A percentile compares a stretch with the other conserved stretches of the same genome.
These are phyloP conservation scores for Trichoderma harzianum DNA, from an alignment of 2,329 filamentous ascomycete genomes.

Conservation along the genomic window DNA sequence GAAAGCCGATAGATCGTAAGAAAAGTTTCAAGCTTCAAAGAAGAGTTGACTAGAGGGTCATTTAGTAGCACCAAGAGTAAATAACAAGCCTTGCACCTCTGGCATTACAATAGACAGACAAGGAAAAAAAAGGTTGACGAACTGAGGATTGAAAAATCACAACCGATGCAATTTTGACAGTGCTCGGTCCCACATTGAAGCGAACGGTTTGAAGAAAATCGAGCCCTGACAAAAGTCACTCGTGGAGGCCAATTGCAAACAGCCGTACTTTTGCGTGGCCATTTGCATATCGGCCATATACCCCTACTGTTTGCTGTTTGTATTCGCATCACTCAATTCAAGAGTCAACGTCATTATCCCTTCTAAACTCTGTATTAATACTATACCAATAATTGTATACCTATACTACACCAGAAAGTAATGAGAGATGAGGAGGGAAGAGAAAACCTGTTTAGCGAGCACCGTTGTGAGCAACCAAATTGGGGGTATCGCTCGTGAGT, in stretches of 20 bases:
- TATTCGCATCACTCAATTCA: not conserved
- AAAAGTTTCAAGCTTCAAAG: not conserved
- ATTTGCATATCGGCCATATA: not conserved
- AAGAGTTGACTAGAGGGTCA: not conserved
- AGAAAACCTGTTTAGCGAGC: not conserved
- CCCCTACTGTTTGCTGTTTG: not conserved
- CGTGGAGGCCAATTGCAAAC: not conserved
- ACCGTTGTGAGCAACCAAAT: conserved; percentile 50
- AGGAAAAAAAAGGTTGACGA: not conserved
- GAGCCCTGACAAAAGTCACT: not conserved
- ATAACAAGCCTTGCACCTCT: not conserved
- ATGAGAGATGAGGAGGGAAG: not conserved
- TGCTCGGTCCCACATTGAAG: not conserved
- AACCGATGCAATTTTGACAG: not conserved
- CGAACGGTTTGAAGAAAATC: not conserved
- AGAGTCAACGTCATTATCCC: not conserved
- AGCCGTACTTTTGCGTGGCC: not conserved
- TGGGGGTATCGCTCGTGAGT: conserved; percentile 36
- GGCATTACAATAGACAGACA: not conserved
- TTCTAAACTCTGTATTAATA: not conserved
- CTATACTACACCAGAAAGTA: not conserved
- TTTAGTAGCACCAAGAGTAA: not conserved
- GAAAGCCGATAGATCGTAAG: not conserved
- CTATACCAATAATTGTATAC: not conserved
- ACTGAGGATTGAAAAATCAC: not conserved